Conservation (phyloP, 2,329 filamentous ascomycete genomes). For the Penicillium sclerotiorum region DNA sequence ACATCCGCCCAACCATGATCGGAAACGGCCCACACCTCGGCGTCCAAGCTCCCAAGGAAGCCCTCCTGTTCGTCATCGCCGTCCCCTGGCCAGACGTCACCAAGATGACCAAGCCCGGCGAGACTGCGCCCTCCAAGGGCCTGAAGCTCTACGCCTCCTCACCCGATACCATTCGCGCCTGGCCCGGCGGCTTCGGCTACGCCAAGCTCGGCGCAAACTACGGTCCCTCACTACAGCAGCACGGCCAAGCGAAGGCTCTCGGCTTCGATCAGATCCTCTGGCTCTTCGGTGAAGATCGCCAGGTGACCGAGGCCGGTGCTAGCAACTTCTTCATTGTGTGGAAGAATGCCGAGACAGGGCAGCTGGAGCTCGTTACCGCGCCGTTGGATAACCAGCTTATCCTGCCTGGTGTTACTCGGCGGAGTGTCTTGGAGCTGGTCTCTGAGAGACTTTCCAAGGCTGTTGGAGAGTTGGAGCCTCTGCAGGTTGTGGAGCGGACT, state of each 20-base stretch:
- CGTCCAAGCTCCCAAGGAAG: constrained; percentile 76
- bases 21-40: constrained; percentile 79
- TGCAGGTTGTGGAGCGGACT: constrained; percentile 78
- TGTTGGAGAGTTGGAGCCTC: constrained; percentile 61
- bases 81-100: constrained; percentile 44
- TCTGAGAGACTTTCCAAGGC: constrained; percentile 58
- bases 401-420: constrained; percentile 83
- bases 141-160: constrained; percentile 76
- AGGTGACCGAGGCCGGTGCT: constrained; percentile 88
- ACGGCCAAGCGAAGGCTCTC: constrained; percentile 68
- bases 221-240: constrained; percentile 78
- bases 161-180: constrained; percentile 83
- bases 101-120: constrained; percentile 25
- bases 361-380: constrained; percentile 75
- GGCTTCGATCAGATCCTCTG: constrained; percentile 93
- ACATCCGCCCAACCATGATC: constrained; percentile 85
- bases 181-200: constrained; percentile 90
- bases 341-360: constrained; percentile 60
- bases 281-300: constrained; percentile 77
- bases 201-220: constrained; percentile 95
- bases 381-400: constrained; percentile 82
- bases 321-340: constrained; percentile 90
- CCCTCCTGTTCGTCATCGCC: constrained; percentile 83
- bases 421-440: constrained; percentile 75
- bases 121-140: constrained; percentile 24